Evolutionary conservation across 2,329 filamentous ascomycete species (phyloP), one percentile per base, ranked within the genome.

Genomic region (Aureobasidium pullulans): DNA sequence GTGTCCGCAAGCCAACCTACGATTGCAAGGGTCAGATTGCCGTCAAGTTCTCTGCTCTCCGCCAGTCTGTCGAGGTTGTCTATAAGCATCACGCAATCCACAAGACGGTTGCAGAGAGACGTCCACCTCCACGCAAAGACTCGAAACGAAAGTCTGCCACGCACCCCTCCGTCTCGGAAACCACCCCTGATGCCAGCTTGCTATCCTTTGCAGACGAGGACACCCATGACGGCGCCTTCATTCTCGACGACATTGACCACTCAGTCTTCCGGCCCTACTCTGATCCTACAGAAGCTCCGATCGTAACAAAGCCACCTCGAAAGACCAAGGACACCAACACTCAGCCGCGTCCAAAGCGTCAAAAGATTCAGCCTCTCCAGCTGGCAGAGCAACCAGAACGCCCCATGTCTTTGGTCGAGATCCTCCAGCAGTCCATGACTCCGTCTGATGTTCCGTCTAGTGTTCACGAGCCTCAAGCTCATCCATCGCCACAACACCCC

Each of bases 11-110:
- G 65, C 75, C 75, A 8, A 76, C 77, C 34, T 79, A 76, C 62
- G 76, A 78, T 64, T 79, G 76, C 69, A 76, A 74, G 61, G 76
- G 76, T 36, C 73, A 76, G 32, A 66, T 79, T 29, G 73, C 73
- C 32, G 72, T 79, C 66, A 78, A 78, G 69, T 79, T 78, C 67
- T 77, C 73, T n/a, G 69, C 70, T 8, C 67, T 64, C 32, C 73
- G 73, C 60, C 70, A 74, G 63, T 69, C 67, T 19, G 70, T 77
- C 9, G 73, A 78, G 57, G 72, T 79, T 47, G 73, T 74, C 64
- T 79, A 79, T 65, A 73, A 73, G 62, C 76, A 79, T 59, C 68
- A 74, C 13, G 75, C 76, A 13, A 68, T 77, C 6, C 76, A 79
- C 64, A 72, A 75, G 63, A 77, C 74, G 16, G 75, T 77, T 52